Evolutionary conservation across 768 basidiomycete genomes (phyloP), one percentile per base, ranked within the genome.

Genomic region (Brasilioporus rufonigricans): DNA sequence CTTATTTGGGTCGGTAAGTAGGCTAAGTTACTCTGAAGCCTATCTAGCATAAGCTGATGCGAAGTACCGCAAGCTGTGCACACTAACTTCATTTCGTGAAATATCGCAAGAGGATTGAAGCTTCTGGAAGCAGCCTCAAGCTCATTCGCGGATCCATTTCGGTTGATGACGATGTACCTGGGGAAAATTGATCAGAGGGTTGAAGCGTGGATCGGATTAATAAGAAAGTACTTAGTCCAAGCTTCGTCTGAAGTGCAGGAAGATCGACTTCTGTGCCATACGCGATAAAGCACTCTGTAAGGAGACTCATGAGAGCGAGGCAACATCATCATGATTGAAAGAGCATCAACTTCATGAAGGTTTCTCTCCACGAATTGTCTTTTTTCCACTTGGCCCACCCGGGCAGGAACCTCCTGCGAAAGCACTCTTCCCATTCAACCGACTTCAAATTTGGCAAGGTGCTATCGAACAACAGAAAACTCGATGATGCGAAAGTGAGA

Each of bases 211-310:
- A 40, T n/a, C 5, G 13, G 44, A 44, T 55, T 19, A 57, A 63
- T 36, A 52, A 32, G 26, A 48, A 5, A 67, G 74, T 61, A 90
- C 86, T 83, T 89, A 46, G 89, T 91, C 89, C 91, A 93, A 21
- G 88, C 75, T 71, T 93, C 91, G 61, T 90, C 87, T 8, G 81
- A 69, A 21, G 89, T 90, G 64, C 90, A 92, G n/a, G 78, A 76
- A 4, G 83, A 82, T 36, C 73, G 76, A 63, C 77, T 80, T 51
- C 89, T 81, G 65, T 92, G 91, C 80, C 82, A 86, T 36, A 87
- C 75, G 31, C 86, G 77, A 64, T 80, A 76, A 49, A 91, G 69
- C 33, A 80, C 65, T 64, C 89, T 91, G 50, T 44, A 58, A 27
- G 52, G 39, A 21, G 53, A 38, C 57, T 53, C 47, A 63, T 54